phyloP scores from a whole-genome alignment of 2,329 filamentous ascomycete genomes.

The Lasiodiplodia sp. region DNA sequence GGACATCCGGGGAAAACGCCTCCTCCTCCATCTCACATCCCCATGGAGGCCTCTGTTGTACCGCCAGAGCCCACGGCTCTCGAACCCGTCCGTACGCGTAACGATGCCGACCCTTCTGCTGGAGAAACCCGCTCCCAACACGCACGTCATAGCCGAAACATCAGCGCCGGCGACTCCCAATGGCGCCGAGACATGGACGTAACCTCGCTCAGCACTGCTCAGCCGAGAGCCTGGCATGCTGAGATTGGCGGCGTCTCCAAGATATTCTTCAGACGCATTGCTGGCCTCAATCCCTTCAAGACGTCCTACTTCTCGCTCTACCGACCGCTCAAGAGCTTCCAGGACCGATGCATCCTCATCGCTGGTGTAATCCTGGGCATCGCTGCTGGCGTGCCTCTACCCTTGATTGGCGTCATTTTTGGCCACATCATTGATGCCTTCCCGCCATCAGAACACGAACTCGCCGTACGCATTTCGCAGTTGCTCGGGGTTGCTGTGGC shows the following conservation, averaged over 20 bases:
- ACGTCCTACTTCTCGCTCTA: slow-evolving; percentile 60
- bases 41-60: slow-evolving; percentile 29
- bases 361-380: slow-evolving; percentile 46
- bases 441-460: slow-evolving; percentile 54
- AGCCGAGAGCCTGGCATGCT: slow-evolving; percentile 41
- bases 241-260: slow-evolving; percentile 42
- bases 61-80: slow-evolving; percentile 28
- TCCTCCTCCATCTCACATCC: not conserved
- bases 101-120: slow-evolving; percentile 8
- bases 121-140: slow-evolving; percentile 8
- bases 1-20: not conserved
- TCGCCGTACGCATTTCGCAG: slow-evolving; percentile 50
- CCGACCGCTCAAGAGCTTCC: slow-evolving; percentile 51
- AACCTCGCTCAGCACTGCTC: slow-evolving; percentile 44
- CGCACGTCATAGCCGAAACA: slow-evolving; percentile 32
- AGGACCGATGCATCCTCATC: slow-evolving; percentile 46
- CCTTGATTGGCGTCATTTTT: slow-evolving; percentile 54
- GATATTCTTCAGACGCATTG: slow-evolving; percentile 47
- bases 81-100: slow-evolving; percentile 15
- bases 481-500: slow-evolving; percentile 55
- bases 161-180: slow-evolving; percentile 37
- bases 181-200: slow-evolving; percentile 45
- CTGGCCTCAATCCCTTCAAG: slow-evolving; percentile 54
- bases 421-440: slow-evolving; percentile 60
- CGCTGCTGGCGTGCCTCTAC: slow-evolving; percentile 51